Evolutionary conservation across 768 basidiomycete genomes (phyloP).

Genomic region (Suillus plorans): DNA sequence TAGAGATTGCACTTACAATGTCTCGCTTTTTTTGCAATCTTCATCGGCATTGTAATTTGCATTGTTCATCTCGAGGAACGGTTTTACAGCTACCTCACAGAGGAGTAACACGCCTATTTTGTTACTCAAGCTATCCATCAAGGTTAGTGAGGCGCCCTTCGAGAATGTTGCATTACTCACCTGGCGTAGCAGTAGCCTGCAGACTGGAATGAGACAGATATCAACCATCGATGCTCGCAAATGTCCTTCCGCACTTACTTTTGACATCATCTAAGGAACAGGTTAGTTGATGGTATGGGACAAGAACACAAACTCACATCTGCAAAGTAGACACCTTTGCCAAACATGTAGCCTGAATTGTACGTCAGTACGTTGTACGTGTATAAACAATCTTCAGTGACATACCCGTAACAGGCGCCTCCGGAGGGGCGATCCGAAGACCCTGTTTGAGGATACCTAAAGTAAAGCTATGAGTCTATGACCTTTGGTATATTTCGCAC

Average conservation of each 20-base stretch:
- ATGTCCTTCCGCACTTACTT: slow-evolving; percentile 33
- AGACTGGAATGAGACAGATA: slow-evolving; percentile 34
- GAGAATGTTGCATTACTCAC: slow-evolving; percentile 30
- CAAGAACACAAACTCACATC: slow-evolving; percentile 39
- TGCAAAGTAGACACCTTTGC: slow-evolving; percentile 66
- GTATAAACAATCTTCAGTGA: background rate
- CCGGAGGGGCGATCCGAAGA: slow-evolving; percentile 62
- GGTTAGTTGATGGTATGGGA: background rate
- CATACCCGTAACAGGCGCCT: slow-evolving; percentile 52
- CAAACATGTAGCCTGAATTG: slow-evolving; percentile 54
- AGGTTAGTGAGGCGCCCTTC: slow-evolving; percentile 6
- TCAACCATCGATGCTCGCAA: background rate
- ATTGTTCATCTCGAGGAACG: slow-evolving; percentile 46
- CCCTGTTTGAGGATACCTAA: slow-evolving; percentile 61
- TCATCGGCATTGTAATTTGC: slow-evolving; percentile 52
- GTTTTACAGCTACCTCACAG: slow-evolving; percentile 59
- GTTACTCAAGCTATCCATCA: slow-evolving; percentile 43
- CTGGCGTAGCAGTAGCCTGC: slow-evolving; percentile 54
- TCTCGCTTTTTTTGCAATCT: slow-evolving; percentile 42
- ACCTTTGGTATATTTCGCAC: background rate
- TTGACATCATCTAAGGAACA: slow-evolving; percentile 56
- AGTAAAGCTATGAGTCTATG: background rate
- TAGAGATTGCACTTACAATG: slow-evolving; percentile 32
- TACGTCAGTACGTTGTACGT: slow-evolving; percentile 2
- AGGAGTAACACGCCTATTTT: slow-evolving; percentile 55